Evolutionary conservation across 345 rosid species (phyloP), one percentile per base, ranked within the genome.

Genomic region (Acer negundo): DNA sequence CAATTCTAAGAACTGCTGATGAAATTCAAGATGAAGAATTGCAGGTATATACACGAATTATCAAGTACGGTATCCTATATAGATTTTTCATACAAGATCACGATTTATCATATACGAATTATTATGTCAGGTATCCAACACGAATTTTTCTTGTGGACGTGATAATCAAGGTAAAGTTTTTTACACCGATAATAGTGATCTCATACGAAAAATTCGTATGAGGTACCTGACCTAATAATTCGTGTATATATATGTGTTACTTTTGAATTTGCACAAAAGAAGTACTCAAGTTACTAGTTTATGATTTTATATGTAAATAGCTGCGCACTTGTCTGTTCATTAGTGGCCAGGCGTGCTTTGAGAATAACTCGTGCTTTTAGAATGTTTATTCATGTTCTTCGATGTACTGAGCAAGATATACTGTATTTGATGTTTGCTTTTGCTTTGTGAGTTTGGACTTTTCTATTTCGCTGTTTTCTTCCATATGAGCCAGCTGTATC

Each of bases 1-100:
- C 84, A 3, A 96, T 96, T 77, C 76, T 96, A 22, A 88, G 95
- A 85, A 93, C 91, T 78, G 98, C 99, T 0, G 99, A 96, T 86
- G 99, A 92, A 80, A 91, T 95, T 67, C 98, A 93, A 85, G 98
- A 88, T 70, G 99, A 91, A 84, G 56, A 31, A 31, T 3, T 31
- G 35, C 35, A 31, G 35, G 35, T 31, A 31, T 4, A 31, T 31
- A 31, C 35, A 31, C 5, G 35, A 31, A 31, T 31, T 31, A 51
- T 51, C 7, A 15, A 3, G 0, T 51, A 3, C 0, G 19, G 16
- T 51, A 15, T 15, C 4, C 5, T 31, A 0, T 31, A 31, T 5
- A 0, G 35, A 31, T 31, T 31, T 31, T 31, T 31, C 35, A 3
- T 28, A 28, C 31, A 28, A 3, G 31, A 28, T 28, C 31, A 28